Evolutionary conservation across 2,329 filamentous ascomycete genomes (phyloP).

Genomic region (Macrophomina phaseolina): DNA sequence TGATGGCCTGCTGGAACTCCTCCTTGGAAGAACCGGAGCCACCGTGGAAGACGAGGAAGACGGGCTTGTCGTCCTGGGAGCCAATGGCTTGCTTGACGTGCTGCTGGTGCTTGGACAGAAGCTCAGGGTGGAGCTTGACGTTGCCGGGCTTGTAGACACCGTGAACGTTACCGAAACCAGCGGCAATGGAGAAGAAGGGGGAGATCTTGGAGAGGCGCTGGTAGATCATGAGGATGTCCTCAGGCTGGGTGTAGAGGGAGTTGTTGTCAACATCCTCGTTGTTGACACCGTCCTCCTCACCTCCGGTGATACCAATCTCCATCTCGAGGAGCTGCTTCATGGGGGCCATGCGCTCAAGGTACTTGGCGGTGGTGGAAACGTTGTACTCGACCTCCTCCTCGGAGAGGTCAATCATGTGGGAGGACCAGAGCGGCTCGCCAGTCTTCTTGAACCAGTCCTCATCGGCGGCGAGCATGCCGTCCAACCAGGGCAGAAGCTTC

Average conservation of each 20-base stretch:
- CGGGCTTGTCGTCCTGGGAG: conserved; percentile 80
- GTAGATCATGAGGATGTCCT: conserved; percentile 93
- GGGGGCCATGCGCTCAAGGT: conserved; percentile 90
- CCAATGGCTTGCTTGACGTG: conserved; percentile 83
- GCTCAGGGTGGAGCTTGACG: conserved; percentile 94
- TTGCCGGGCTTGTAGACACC: conserved; percentile 99
- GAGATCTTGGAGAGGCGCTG: conserved; percentile 83
- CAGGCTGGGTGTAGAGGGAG: conserved; percentile 95
- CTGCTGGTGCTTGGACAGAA: conserved; percentile 94
- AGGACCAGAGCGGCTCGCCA: conserved; percentile 91
- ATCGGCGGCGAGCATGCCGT: conserved; percentile 88
- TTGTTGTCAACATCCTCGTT: conserved; percentile 98
- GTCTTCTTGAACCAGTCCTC: conserved; percentile 94
- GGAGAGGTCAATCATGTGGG: conserved; percentile 97
- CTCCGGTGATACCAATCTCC: conserved; percentile 95
- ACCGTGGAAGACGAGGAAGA: conserved; percentile 99
- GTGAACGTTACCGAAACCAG: conserved; percentile 98
- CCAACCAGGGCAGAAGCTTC: conserved; percentile 91
- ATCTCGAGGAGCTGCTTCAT: conserved; percentile 99
- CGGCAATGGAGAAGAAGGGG: conserved; percentile 95
- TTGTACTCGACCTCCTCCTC: conserved; percentile 90
- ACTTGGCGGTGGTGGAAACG: conserved; percentile 88
- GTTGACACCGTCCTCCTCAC: conserved; percentile 98
- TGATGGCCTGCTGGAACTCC: conserved; percentile 88
- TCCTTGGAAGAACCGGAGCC: conserved; percentile 89